Evolutionary conservation across 257 asterid species (phyloP).

Genomic region (Osmanthus fragrans): DNA sequence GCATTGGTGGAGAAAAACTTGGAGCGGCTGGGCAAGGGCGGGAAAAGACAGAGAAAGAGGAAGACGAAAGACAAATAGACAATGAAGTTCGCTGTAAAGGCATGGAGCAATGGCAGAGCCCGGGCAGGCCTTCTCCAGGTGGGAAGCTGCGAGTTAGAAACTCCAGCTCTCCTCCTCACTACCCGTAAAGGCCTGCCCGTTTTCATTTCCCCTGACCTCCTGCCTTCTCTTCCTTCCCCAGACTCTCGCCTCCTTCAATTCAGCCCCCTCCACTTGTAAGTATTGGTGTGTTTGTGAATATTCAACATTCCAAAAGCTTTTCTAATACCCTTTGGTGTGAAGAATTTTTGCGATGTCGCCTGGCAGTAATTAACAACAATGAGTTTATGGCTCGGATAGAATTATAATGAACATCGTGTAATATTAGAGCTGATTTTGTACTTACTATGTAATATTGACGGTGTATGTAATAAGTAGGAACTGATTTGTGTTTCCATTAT

Average conservation of each 20-base stretch:
- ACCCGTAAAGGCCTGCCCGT: conserved; percentile 89
- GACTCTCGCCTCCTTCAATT: conserved; percentile 72
- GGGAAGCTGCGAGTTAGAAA: conserved; percentile 57
- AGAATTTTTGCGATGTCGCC: background rate
- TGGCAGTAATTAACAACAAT: background rate
- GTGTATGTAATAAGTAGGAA: background rate
- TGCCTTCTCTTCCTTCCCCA: conserved; percentile 74
- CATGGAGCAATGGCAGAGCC: conserved; percentile 72
- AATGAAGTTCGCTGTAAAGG: conserved; percentile 71
- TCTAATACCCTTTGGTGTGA: background rate
- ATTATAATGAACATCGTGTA: background rate
- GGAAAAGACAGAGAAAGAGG: no score
- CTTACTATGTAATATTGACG: background rate
- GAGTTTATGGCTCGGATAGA: background rate
- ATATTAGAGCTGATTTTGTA: background rate
- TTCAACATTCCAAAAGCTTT: background rate
- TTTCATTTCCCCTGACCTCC: conserved; percentile 88
- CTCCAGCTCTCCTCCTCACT: conserved; percentile 82
- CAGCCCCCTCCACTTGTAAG: conserved; percentile 87
- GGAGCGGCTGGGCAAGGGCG: background rate
- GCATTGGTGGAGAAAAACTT: background rate
- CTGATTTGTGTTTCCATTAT: background rate
- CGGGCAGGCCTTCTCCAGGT: conserved; percentile 71
- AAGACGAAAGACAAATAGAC: conserved; percentile 26
- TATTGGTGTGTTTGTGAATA: background rate